phyloP scores from a whole-genome alignment of 108 stramenopile genomes.

The Heterococcus sp. region DNA sequence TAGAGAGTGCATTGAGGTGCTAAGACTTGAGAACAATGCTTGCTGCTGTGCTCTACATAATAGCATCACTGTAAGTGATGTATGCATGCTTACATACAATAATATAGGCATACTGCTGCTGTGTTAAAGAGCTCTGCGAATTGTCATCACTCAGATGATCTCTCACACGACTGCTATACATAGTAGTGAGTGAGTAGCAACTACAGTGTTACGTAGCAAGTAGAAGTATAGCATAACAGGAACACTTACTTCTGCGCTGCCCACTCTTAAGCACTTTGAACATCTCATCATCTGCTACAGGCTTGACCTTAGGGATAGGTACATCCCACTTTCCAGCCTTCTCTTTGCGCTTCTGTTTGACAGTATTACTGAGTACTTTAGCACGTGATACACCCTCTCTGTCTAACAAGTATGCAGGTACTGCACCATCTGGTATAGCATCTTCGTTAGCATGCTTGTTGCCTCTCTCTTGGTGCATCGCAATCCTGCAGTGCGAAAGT shows the following conservation, averaged over 20 bases:
- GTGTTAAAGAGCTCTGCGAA: no score
- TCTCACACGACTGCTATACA: no score
- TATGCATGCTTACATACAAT: no score
- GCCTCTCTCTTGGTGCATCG: constrained; percentile 89
- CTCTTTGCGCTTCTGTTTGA: constrained; percentile 99
- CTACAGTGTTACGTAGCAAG: no score
- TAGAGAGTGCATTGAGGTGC: not conserved
- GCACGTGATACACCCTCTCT: constrained; percentile 94
- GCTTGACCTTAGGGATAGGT: constrained; percentile 95
- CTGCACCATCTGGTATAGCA: constrained; percentile 87
- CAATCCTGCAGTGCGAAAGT: constrained; percentile 59
- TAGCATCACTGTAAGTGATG: no score
- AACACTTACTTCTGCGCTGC: constrained; percentile 66
- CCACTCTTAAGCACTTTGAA: constrained; percentile 90
- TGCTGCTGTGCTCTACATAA: no score
- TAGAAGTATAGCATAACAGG: no score
- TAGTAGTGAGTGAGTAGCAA: no score
- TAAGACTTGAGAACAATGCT: no score
- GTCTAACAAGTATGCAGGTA: constrained; percentile 96
- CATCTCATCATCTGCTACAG: constrained; percentile 99
- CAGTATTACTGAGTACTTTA: constrained; percentile 94
- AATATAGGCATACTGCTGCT: no score
- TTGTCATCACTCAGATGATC: no score
- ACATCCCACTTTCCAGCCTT: constrained; percentile 99
- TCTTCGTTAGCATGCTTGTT: constrained; percentile 92